A percentile compares a stretch with the other conserved stretches of the same genome.
These are phyloP conservation scores for Leersia perrieri DNA, from an alignment of 176 grass and related monocot species.

Conservation along the genomic window DNA sequence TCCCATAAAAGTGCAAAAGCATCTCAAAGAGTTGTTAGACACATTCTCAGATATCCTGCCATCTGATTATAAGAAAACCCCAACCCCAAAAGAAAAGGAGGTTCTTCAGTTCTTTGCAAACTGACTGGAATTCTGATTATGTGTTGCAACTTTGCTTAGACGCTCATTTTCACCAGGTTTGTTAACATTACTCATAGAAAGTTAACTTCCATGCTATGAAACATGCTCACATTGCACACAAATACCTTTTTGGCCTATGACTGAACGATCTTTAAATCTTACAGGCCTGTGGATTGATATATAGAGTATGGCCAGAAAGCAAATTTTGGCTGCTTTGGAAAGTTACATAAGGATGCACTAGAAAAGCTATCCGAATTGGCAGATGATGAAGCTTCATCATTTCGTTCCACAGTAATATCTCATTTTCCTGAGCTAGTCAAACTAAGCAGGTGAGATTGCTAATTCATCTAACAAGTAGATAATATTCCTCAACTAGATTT, in stretches of 20 bases:
- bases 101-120: slow-evolving; percentile 80
- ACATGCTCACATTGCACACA: slow-evolving; percentile 6
- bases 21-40: slow-evolving; percentile 72
- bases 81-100: slow-evolving; percentile 66
- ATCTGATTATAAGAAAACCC: slow-evolving; percentile 31
- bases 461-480: slow-evolving; percentile 11
- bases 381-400: slow-evolving; percentile 51
- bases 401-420: slow-evolving; percentile 68
- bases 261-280: slow-evolving; percentile 19
- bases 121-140: slow-evolving; percentile 80
- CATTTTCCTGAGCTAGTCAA: slow-evolving; percentile 80
- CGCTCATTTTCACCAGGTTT: slow-evolving; percentile 90
- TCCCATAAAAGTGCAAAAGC: slow-evolving; percentile 54
- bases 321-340: slow-evolving; percentile 71
- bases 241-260: slow-evolving; percentile 19
- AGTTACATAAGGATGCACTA: slow-evolving; percentile 81
- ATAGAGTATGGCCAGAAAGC: slow-evolving; percentile 54
- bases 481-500: slow-evolving; percentile 10
- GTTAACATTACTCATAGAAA: slow-evolving; percentile 12
- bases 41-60: slow-evolving; percentile 58
- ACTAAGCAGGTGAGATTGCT: slow-evolving; percentile 70
- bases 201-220: background rate
- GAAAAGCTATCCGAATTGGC: slow-evolving; percentile 58
- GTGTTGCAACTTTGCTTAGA: slow-evolving; percentile 68
- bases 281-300: slow-evolving; percentile 89